Evolutionary conservation across 2,329 filamentous ascomycete species (phyloP).

Genomic region (Phialocephala sp.): DNA sequence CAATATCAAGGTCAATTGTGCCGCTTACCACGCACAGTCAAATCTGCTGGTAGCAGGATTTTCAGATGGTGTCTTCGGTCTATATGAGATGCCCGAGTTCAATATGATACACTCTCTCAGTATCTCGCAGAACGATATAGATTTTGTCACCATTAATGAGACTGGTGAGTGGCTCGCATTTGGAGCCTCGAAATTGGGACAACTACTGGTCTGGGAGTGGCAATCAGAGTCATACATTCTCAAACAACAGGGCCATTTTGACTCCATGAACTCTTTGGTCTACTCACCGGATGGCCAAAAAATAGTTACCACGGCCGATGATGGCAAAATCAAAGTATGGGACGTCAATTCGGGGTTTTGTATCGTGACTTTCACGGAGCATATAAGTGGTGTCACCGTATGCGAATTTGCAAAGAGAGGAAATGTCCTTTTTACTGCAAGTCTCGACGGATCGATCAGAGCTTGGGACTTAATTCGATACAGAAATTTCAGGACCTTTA

Average conservation of each 20-base stretch:
- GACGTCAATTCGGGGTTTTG: constrained; percentile 96
- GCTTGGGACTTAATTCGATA: constrained; percentile 97
- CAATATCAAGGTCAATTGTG: constrained; percentile 84
- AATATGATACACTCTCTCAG: constrained; percentile 91
- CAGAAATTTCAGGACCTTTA: constrained; percentile 97
- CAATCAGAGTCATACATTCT: constrained; percentile 98
- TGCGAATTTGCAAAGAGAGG: constrained; percentile 96
- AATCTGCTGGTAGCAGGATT: constrained; percentile 97
- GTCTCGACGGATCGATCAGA: constrained; percentile 89
- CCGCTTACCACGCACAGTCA: constrained; percentile 84
- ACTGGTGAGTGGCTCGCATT: constrained; percentile 97
- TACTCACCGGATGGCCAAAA: constrained; percentile 94
- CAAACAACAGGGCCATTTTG: constrained; percentile 97
- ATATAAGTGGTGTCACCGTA: constrained; percentile 90
- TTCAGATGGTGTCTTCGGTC: constrained; percentile 89
- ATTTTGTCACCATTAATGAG: constrained; percentile 92
- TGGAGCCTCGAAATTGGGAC: constrained; percentile 91
- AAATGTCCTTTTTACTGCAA: constrained; percentile 94
- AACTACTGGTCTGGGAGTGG: constrained; percentile 99
- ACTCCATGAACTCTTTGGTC: constrained; percentile 89
- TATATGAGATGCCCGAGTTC: constrained; percentile 96
- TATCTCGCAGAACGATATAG: constrained; percentile 96
- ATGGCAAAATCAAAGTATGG: constrained; percentile 99
- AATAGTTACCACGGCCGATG: constrained; percentile 92
- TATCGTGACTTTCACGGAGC: constrained; percentile 96